These are phyloP conservation scores for Lathyrus sativus DNA, from an alignment of 306 rosid species.

Conservation along the genomic window DNA sequence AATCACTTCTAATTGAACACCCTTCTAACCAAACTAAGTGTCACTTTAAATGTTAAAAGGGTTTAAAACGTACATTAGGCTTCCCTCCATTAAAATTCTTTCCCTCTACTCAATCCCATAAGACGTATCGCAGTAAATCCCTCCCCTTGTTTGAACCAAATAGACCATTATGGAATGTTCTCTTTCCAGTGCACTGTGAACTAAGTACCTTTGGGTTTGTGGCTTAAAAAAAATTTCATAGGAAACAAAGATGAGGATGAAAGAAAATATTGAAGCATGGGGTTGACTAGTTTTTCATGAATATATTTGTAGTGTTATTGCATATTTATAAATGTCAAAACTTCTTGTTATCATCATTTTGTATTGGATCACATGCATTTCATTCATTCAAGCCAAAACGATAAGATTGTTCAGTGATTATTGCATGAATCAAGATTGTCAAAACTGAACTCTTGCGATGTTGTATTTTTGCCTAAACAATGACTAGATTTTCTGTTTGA, in stretches of 20 bases:
- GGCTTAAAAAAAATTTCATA: not conserved
- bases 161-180: too few species aligned
- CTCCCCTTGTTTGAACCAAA: too few species aligned
- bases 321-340: not conserved
- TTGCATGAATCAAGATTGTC: conserved; percentile 1
- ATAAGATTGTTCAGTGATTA: not conserved
- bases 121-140: too few species aligned
- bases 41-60: too few species aligned
- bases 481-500: not conserved
- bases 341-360: not conserved
- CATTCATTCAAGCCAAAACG: not conserved
- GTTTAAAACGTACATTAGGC: too few species aligned
- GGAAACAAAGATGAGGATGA: not conserved
- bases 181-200: not conserved
- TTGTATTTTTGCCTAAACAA: not conserved
- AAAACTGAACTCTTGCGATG: not conserved
- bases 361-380: conserved; percentile 2
- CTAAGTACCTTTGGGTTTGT: not conserved
- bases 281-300: not conserved
- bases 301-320: conserved; percentile 21
- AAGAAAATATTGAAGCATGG: not conserved
- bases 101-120: too few species aligned
- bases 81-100: too few species aligned
- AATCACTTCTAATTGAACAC: too few species aligned
- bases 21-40: too few species aligned